These are phyloP conservation scores for Podila epicladia DNA, from an alignment of 192 early-diverging fungal genomes.

Conservation along the genomic window DNA sequence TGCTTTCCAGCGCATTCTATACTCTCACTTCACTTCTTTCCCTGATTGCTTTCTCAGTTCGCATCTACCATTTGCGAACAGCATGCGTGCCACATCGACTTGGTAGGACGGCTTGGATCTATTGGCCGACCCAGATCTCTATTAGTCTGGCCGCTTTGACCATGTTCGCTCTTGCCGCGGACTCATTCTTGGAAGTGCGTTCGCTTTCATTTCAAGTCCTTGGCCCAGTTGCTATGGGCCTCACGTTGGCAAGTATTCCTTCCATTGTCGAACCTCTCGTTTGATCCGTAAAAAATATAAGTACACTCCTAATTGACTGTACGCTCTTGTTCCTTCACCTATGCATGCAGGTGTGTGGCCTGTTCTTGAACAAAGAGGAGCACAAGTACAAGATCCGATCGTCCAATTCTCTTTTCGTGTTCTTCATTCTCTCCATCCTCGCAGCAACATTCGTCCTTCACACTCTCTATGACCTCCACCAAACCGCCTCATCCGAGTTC, in stretches of 20 bases:
- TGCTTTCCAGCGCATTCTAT: slow-evolving; percentile 11
- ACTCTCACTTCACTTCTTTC: neutral
- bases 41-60: neutral
- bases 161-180: neutral
- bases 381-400: slow-evolving; percentile 45
- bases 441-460: neutral
- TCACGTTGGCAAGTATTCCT: slow-evolving; percentile 17
- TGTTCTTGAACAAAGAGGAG: slow-evolving; percentile 32
- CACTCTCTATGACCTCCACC: slow-evolving; percentile 4
- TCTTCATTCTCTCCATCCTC: slow-evolving; percentile 14
- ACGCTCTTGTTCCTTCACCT: neutral
- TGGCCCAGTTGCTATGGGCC: slow-evolving; percentile 6
- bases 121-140: slow-evolving; percentile 23
- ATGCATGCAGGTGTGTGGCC: neutral
- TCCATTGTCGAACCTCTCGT: neutral
- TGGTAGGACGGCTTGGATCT: slow-evolving; percentile 39
- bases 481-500: neutral
- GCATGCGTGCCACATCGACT: slow-evolving; percentile 11
- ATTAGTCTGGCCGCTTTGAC: slow-evolving; percentile 1
- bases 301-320: neutral
- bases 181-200: neutral
- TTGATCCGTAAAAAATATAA: neutral
- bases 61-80: slow-evolving; percentile 10
- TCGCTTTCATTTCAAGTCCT: neutral
- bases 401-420: slow-evolving; percentile 20